Percentiles rank a stretch among this genome's conserved stretches.
phyloP scores from a whole-genome alignment of 2,329 filamentous ascomycete genomes.

The Aspergillus niger region DNA sequence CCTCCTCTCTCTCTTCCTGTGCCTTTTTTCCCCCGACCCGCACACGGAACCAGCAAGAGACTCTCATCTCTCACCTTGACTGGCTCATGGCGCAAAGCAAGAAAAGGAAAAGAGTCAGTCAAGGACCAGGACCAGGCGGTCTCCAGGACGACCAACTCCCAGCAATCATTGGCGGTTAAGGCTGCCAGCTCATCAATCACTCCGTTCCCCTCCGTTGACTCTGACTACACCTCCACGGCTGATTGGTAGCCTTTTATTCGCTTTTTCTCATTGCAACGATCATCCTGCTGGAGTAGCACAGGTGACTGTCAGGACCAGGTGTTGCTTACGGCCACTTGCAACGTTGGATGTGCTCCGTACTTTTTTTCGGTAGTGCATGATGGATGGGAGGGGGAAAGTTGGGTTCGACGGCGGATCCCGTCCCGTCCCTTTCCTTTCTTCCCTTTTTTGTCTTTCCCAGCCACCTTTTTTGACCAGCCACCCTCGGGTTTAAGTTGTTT shows the following conservation, averaged over 20 bases:
- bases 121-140: constrained; percentile 1
- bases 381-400: neutral
- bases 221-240: neutral
- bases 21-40: neutral
- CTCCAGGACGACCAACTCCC: constrained; percentile 15
- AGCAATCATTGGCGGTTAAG: constrained; percentile 12
- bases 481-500: neutral
- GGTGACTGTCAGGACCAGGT: neutral
- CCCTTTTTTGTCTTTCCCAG: neutral
- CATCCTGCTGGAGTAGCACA: neutral
- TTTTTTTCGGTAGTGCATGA: neutral
- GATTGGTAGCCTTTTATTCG: constrained; percentile 13
- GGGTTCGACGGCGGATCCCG: neutral
- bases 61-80: no score
- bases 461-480: neutral
- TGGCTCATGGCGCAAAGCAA: neutral
- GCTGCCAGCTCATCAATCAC: constrained; percentile 16
- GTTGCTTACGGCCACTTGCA: constrained; percentile 7
- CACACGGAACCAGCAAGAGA: no score
- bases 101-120: neutral
- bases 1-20: neutral
- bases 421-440: neutral
- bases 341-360: neutral
- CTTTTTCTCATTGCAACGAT: neutral
- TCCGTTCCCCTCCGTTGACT: constrained; percentile 6